Conservation (phyloP, 768 basidiomycete genomes). For the Xerocomellus dryophilus region DNA sequence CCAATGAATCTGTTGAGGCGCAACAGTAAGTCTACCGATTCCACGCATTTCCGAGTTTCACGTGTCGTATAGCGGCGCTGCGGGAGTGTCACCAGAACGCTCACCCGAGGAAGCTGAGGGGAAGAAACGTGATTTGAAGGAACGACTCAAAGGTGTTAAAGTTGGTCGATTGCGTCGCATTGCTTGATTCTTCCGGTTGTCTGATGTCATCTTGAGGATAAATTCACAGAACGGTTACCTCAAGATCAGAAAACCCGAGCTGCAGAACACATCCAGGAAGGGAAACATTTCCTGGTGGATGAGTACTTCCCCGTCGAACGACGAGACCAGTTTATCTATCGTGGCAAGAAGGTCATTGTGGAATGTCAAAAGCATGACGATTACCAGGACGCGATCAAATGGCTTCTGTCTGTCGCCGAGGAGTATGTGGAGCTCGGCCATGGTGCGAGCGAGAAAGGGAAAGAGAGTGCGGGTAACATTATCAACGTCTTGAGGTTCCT, state of each 20-base stretch:
- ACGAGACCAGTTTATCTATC: slow-evolving; percentile 89
- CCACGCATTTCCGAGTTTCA: background rate
- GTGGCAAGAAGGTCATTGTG: slow-evolving; percentile 88
- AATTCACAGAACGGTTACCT: slow-evolving; percentile 56
- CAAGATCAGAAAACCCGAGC: slow-evolving; percentile 63
- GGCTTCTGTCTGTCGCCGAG: slow-evolving; percentile 63
- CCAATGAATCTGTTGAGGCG: slow-evolving; percentile 1
- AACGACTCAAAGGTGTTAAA: slow-evolving; percentile 30
- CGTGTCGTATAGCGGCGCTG: slow-evolving; percentile 15
- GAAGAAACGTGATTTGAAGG: slow-evolving; percentile 36
- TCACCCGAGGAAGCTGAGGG: slow-evolving; percentile 32
- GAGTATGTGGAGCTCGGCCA: slow-evolving; percentile 59
- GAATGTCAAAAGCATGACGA: slow-evolving; percentile 92
- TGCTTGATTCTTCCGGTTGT: background rate
- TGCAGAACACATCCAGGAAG: slow-evolving; percentile 52
- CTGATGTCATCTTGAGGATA: slow-evolving; percentile 32
- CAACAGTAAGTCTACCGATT: slow-evolving; percentile 14
- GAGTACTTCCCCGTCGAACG: slow-evolving; percentile 90
- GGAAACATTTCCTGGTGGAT: slow-evolving; percentile 67
- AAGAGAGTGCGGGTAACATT: slow-evolving; percentile 23
- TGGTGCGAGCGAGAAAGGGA: slow-evolving; percentile 34
- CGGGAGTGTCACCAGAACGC: slow-evolving; percentile 17
- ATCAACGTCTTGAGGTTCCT: slow-evolving; percentile 6
- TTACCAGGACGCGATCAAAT: slow-evolving; percentile 78
- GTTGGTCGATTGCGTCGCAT: slow-evolving; percentile 13